phyloP scores from a whole-genome alignment of 2,329 filamentous ascomycete species.

The Cadophora luteo-olivacea region DNA sequence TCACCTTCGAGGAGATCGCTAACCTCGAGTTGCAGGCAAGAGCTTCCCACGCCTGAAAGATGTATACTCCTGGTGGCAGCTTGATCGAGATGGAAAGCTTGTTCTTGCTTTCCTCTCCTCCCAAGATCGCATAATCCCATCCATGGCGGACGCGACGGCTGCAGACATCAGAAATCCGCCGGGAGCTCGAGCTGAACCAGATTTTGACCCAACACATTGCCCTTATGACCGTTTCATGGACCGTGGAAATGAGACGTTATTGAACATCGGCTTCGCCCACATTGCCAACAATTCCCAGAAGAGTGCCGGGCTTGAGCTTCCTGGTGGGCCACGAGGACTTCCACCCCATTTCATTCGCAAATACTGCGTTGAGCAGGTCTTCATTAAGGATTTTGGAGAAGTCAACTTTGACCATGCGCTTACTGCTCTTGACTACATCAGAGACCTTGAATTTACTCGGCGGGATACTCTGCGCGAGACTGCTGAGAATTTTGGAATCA shows the following conservation, averaged over 20 bases:
- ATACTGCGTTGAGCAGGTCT: conserved; percentile 34
- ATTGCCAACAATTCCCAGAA: neutral
- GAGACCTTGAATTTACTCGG: conserved; percentile 38
- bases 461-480: conserved; percentile 32
- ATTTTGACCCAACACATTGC: conserved; percentile 9
- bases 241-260: conserved; percentile 28
- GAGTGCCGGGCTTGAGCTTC: neutral
- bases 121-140: conserved; percentile 25
- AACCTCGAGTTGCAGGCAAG: conserved; percentile 29
- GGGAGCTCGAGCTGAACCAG: conserved; percentile 3
- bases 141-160: conserved; percentile 11
- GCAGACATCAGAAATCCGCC: conserved; percentile 8
- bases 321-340: conserved; percentile 22
- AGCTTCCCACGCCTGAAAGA: conserved; percentile 36
- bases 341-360: conserved; percentile 30
- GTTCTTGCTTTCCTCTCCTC: conserved; percentile 36
- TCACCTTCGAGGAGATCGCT: neutral
- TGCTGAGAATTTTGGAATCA: conserved; percentile 34
- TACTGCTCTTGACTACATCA: conserved; percentile 39
- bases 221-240: conserved; percentile 32
- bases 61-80: conserved; percentile 38
- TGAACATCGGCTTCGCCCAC: conserved; percentile 29
- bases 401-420: conserved; percentile 37
- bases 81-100: conserved; percentile 34
- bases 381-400: conserved; percentile 31